These are phyloP conservation scores for Fulvia fulva DNA, from an alignment of 2,329 filamentous ascomycete genomes.

Conservation along the genomic window DNA sequence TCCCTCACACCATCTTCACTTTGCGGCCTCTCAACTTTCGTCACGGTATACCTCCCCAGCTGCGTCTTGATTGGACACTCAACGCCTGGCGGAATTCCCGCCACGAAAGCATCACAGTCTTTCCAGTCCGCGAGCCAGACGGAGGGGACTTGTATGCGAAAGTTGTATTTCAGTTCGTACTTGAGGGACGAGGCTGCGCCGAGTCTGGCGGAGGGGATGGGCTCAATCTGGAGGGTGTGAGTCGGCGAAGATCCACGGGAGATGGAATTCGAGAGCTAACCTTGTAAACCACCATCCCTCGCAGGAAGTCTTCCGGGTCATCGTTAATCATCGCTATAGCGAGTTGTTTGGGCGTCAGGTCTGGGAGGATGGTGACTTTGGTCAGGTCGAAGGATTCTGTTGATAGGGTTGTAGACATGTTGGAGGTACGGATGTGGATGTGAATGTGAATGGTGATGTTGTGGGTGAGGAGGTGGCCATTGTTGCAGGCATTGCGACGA, in stretches of 20 bases:
- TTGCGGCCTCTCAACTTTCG: background rate
- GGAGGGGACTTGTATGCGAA: background rate
- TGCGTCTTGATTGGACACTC: background rate
- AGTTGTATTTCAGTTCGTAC: background rate
- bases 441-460: background rate
- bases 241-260: background rate
- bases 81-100: background rate
- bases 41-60: background rate
- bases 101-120: background rate
- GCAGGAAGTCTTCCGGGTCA: background rate
- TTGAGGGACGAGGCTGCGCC: background rate
- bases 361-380: background rate
- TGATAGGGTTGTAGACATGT: background rate
- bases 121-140: background rate
- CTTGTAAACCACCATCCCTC: background rate
- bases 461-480: background rate
- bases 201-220: background rate
- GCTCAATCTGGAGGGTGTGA: background rate
- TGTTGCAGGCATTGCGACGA: background rate
- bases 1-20: background rate
- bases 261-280: background rate
- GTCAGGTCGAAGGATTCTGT: background rate
- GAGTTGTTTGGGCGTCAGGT: background rate
- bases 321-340: background rate
- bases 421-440: background rate